phyloP scores from a whole-genome alignment of 352 stramenopile genomes.

The Globisporangium nagaii region DNA sequence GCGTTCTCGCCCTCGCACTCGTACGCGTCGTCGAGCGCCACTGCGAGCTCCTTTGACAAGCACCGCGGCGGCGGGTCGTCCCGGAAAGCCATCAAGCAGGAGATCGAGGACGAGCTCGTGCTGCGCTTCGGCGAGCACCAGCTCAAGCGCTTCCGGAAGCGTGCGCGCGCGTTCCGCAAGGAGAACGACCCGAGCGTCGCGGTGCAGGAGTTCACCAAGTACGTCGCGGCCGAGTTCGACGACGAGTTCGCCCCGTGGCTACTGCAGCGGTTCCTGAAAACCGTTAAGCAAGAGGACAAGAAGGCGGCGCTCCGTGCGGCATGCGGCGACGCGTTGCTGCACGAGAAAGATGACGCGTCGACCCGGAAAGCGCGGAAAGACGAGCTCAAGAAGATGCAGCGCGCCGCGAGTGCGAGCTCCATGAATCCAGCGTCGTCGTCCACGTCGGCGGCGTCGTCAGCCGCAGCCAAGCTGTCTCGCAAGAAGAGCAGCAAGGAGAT shows the following conservation, averaged over 20 bases:
- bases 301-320: constrained; percentile 30
- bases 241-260: constrained; percentile 53
- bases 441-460: constrained; percentile 6
- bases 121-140: constrained; percentile 37
- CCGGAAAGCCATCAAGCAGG: constrained; percentile 44
- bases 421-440: constrained; percentile 14
- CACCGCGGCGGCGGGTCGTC: constrained; percentile 6
- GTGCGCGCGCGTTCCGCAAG: constrained; percentile 52
- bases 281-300: constrained; percentile 57
- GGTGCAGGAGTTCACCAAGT: constrained; percentile 43
- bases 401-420: constrained; percentile 4
- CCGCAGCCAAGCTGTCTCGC: constrained; percentile 19
- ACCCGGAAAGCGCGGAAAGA: constrained; percentile 35
- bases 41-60: constrained; percentile 12
- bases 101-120: constrained; percentile 64
- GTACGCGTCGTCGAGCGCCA: constrained; percentile 15
- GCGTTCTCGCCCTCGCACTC: constrained; percentile 21
- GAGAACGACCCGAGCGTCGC: constrained; percentile 57
- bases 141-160: constrained; percentile 73
- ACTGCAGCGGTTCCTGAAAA: constrained; percentile 38
- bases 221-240: constrained; percentile 47
- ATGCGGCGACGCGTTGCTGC: constrained; percentile 12
- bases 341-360: constrained; percentile 7
- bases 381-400: constrained; percentile 33
- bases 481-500: constrained; percentile 72